These are phyloP conservation scores for Ogataea pignaliae DNA, from an alignment of 805 yeast species.

Conservation along the genomic window DNA sequence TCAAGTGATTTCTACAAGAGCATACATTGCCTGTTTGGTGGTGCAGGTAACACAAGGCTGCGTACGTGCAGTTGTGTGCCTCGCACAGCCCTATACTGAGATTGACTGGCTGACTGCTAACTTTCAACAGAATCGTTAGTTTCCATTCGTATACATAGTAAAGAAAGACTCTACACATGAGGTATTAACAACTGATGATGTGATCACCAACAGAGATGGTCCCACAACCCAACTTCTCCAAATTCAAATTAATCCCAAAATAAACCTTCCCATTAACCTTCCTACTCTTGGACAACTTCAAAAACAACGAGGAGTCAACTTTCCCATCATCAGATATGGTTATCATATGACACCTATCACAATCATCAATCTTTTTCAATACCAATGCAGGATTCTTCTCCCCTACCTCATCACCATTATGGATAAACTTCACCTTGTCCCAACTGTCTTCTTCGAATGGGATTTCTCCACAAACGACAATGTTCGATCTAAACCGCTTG, in stretches of 20 bases:
- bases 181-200: not conserved
- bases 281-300: slow-evolving; percentile 30
- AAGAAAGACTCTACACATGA: no score
- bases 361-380: slow-evolving; percentile 24
- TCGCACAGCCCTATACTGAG: no score
- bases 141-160: not conserved
- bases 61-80: no score
- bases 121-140: not conserved
- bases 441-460: slow-evolving; percentile 39
- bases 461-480: slow-evolving; percentile 23
- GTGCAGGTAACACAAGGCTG: no score
- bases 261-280: slow-evolving; percentile 33
- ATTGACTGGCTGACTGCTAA: not conserved
- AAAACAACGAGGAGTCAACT: slow-evolving; percentile 29
- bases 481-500: slow-evolving; percentile 34
- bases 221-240: slow-evolving; percentile 12
- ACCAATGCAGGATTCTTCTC: slow-evolving; percentile 5
- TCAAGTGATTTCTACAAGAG: no score
- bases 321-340: slow-evolving; percentile 36
- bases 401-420: not conserved
- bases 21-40: no score
- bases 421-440: slow-evolving; percentile 18
- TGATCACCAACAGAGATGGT: slow-evolving; percentile 15
- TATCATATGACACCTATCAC: slow-evolving; percentile 44
- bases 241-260: slow-evolving; percentile 33